These are phyloP conservation scores for Penstemon eatonii DNA, from an alignment of 257 asterid species.

Conservation along the genomic window DNA sequence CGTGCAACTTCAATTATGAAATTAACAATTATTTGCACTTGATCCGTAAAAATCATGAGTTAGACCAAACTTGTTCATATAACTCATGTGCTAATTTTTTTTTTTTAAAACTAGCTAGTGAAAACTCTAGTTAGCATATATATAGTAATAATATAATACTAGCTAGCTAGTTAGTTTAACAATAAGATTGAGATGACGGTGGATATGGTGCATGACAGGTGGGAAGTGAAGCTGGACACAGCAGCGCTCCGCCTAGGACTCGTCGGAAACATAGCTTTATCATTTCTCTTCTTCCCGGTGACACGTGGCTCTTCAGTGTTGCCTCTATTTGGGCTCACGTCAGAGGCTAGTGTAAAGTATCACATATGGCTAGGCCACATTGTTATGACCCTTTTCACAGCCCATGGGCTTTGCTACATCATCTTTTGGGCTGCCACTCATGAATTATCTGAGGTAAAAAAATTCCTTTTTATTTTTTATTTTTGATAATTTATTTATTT, in stretches of 20 bases:
- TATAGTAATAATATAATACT: too few relatives aligned
- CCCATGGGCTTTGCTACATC: conserved; percentile 67
- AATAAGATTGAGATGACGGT: too few relatives aligned
- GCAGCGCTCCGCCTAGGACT: conserved; percentile 60
- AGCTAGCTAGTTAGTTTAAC: too few relatives aligned
- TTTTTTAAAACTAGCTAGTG: too few relatives aligned
- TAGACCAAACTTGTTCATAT: too few relatives aligned
- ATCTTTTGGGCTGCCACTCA: conserved; percentile 55
- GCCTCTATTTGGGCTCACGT: conserved; percentile 65
- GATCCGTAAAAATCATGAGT: too few relatives aligned
- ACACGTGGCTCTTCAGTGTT: conserved; percentile 79
- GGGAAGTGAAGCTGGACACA: conserved; percentile 62
- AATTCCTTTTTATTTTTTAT: not conserved
- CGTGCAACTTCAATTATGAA: too few relatives aligned
- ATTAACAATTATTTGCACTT: too few relatives aligned
- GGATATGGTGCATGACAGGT: conserved; percentile 41
- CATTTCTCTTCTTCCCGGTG: conserved; percentile 83
- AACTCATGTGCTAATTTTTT: too few relatives aligned
- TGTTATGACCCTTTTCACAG: conserved; percentile 61
- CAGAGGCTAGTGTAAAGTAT: conserved; percentile 75
- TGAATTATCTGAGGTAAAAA: conserved; percentile 47
- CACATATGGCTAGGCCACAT: conserved; percentile 92
- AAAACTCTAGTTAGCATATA: too few relatives aligned
- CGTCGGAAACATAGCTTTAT: conserved; percentile 56
- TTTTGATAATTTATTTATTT: too few relatives aligned